Percentiles rank a stretch among this genome's conserved stretches.
These are phyloP conservation scores for Phytophthora megakarya DNA, from an alignment of 352 stramenopile species.

Conservation along the genomic window DNA sequence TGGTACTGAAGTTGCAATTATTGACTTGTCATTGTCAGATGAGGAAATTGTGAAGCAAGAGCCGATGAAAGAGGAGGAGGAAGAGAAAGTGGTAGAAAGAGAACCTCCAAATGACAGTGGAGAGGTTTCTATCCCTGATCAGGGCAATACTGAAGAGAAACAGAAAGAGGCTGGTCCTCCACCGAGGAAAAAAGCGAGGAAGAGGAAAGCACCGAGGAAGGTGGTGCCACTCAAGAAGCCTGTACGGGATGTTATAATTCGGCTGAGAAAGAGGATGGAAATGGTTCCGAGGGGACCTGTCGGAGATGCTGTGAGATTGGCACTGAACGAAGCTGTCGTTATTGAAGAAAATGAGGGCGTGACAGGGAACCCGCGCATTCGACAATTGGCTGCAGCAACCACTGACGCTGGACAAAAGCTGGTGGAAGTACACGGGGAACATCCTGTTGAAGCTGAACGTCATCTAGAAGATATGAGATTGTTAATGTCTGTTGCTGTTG, in stretches of 20 bases:
- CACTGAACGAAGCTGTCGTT: constrained; percentile 6
- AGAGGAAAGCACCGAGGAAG: constrained; percentile 6
- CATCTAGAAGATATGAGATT: constrained; percentile 21
- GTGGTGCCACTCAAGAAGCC: neutral
- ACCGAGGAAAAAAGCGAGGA: neutral
- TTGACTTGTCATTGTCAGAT: constrained; percentile 17
- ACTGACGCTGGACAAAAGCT: neutral
- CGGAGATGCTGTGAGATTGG: neutral
- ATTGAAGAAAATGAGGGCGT: neutral
- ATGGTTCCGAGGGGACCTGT: constrained; percentile 1
- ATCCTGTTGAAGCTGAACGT: neutral
- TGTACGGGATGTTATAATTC: constrained; percentile 4
- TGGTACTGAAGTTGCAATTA: neutral
- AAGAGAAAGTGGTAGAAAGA: neutral
- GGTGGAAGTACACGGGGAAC: neutral
- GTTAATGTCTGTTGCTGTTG: constrained; percentile 9
- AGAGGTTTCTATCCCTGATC: neutral
- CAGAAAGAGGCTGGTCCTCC: neutral
- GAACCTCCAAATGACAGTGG: neutral
- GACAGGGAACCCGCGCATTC: neutral
- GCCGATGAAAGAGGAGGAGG: neutral
- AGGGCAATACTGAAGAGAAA: neutral
- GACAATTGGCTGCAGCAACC: neutral
- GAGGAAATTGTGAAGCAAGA: constrained; percentile 13
- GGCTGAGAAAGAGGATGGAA: constrained; percentile 5